Evolutionary conservation across 73 alveolate species (phyloP).

Genomic region (Paramecium sexaurelia): DNA sequence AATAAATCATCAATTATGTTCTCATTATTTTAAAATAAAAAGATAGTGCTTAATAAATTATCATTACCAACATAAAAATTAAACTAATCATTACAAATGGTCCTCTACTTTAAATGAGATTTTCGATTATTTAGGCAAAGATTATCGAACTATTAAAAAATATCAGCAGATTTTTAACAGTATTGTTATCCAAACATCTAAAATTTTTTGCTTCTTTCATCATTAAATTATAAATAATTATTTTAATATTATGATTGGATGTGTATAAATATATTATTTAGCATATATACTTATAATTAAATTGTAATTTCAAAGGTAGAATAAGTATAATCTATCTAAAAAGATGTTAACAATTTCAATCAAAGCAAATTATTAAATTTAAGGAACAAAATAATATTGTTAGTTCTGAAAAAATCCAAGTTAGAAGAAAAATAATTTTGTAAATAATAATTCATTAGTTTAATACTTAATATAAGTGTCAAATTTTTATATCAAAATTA

Average conservation of each 20-base stretch:
- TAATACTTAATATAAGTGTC: neutral
- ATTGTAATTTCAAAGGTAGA: neutral
- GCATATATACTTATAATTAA: neutral
- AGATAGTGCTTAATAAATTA: neutral
- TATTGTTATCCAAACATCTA: neutral
- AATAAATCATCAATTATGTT: neutral
- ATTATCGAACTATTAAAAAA: neutral
- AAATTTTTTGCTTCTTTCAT: neutral
- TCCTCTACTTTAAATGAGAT: neutral
- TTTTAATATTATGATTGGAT: neutral
- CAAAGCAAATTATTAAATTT: no score
- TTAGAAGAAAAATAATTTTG: neutral
- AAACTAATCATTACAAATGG: neutral
- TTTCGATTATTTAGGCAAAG: neutral
- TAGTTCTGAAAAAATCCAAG: no score
- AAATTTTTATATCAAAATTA: slow-evolving; percentile 33
- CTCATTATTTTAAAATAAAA: neutral
- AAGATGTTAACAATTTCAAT: neutral
- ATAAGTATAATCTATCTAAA: neutral
- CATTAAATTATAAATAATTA: neutral
- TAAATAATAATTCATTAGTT: neutral
- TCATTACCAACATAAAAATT: neutral
- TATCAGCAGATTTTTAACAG: neutral
- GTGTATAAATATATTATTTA: no score
- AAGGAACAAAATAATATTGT: no score